These are phyloP conservation scores for Boletus sp. DNA, from an alignment of 1,284 basidiomycete species.

Conservation along the genomic window DNA sequence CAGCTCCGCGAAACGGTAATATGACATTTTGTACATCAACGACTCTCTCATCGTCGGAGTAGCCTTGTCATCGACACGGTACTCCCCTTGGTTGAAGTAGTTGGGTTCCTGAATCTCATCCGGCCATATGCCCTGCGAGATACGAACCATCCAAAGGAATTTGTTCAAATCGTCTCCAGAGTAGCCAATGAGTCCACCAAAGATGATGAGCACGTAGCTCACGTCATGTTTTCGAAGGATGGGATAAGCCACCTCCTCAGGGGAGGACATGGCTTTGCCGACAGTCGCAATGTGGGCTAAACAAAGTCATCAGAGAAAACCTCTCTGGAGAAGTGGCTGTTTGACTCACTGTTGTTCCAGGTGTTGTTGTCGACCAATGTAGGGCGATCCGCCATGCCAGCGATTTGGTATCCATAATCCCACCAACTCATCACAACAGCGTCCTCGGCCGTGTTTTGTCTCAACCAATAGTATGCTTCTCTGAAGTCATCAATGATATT, in stretches of 20 bases:
- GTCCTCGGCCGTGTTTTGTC: slow-evolving; percentile 91
- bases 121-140: slow-evolving; percentile 98
- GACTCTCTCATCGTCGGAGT: slow-evolving; percentile 92
- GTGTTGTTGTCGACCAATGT: slow-evolving; percentile 99
- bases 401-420: slow-evolving; percentile 99
- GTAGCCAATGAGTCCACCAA: slow-evolving; percentile 95
- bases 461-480: slow-evolving; percentile 99
- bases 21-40: slow-evolving; percentile 98
- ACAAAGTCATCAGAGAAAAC: slow-evolving; percentile 11
- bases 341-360: slow-evolving; percentile 94
- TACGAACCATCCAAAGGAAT: slow-evolving; percentile 98
- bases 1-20: slow-evolving; percentile 90
- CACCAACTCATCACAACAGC: slow-evolving; percentile 99
- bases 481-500: slow-evolving; percentile 99
- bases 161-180: slow-evolving; percentile 99
- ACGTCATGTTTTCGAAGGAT: slow-evolving; percentile 98
- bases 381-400: slow-evolving; percentile 97
- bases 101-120: slow-evolving; percentile 95
- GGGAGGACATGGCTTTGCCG: slow-evolving; percentile 95
- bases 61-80: slow-evolving; percentile 88
- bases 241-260: slow-evolving; percentile 95
- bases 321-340: background rate
- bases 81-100: slow-evolving; percentile 96
- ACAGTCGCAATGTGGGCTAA: slow-evolving; percentile 94
- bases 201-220: slow-evolving; percentile 97